Conservation (phyloP, 352 stramenopile species). For the Phytopythium boreale region DNA sequence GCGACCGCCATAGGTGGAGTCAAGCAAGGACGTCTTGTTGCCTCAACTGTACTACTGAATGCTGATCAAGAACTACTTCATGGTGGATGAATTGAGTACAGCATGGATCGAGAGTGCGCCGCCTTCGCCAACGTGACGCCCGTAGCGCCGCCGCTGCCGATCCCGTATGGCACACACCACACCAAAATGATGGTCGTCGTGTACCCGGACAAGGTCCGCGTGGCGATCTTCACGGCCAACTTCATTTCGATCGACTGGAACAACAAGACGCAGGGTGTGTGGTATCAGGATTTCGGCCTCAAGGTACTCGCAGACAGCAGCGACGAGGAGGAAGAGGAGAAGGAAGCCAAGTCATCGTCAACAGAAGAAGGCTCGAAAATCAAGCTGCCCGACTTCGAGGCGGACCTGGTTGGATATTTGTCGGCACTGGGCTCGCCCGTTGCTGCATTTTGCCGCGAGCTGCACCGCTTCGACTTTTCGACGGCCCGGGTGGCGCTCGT, state of each 20-base stretch:
- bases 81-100: slow-evolving; percentile 1
- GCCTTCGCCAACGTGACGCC: slow-evolving; percentile 59
- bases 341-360: neutral
- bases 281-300: slow-evolving; percentile 78
- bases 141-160: slow-evolving; percentile 66
- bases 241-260: slow-evolving; percentile 80
- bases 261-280: slow-evolving; percentile 83
- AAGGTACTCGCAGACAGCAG: slow-evolving; percentile 39
- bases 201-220: slow-evolving; percentile 57
- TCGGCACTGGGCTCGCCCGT: slow-evolving; percentile 43
- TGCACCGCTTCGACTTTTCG: slow-evolving; percentile 64
- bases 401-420: slow-evolving; percentile 62
- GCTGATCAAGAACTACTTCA: neutral
- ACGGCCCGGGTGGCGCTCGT: slow-evolving; percentile 53
- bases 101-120: slow-evolving; percentile 55
- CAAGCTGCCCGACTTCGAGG: slow-evolving; percentile 44
- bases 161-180: slow-evolving; percentile 85
- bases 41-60: neutral
- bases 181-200: slow-evolving; percentile 85
- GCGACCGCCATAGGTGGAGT: slow-evolving; percentile 36
- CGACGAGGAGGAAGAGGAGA: slow-evolving; percentile 17
- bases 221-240: slow-evolving; percentile 86
- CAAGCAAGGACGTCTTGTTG: neutral
- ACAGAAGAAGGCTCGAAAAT: neutral
- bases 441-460: slow-evolving; percentile 41